These are phyloP conservation scores for Stagonosporopsis cucurbitacearum DNA, from an alignment of 2,329 filamentous ascomycete species.

Conservation along the genomic window DNA sequence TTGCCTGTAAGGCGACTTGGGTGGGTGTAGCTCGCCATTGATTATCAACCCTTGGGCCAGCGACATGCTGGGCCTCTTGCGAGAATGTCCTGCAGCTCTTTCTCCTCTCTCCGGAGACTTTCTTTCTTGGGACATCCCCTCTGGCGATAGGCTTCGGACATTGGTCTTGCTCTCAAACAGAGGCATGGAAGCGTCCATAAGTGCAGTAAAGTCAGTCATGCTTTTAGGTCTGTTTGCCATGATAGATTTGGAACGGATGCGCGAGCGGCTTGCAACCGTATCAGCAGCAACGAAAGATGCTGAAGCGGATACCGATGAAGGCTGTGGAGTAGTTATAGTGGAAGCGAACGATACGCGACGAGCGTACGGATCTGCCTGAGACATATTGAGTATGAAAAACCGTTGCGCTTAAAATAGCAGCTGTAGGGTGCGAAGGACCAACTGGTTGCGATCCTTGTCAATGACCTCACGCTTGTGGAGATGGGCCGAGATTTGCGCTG, in stretches of 20 bases:
- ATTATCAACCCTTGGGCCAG: constrained; percentile 48
- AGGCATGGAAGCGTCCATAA: constrained; percentile 40
- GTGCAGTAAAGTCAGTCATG: constrained; percentile 44
- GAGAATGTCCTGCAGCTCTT: constrained; percentile 18
- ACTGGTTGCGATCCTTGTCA: constrained; percentile 41
- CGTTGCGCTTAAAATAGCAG: constrained; percentile 22
- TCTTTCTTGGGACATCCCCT: constrained; percentile 33
- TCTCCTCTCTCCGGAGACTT: constrained; percentile 29
- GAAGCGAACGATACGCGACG: constrained; percentile 20
- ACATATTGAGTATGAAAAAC: constrained; percentile 15
- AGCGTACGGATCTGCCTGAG: constrained; percentile 5
- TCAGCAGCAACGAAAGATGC: constrained; percentile 2
- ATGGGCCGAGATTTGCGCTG: constrained; percentile 15
- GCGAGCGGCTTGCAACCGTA: constrained; percentile 9
- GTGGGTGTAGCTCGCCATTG: constrained; percentile 34
- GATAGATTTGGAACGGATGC: constrained; percentile 11
- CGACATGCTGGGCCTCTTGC: constrained; percentile 44
- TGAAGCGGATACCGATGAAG: background rate
- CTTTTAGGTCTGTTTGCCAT: constrained; percentile 35
- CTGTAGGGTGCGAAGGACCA: constrained; percentile 22
- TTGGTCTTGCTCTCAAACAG: constrained; percentile 34
- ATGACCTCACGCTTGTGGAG: constrained; percentile 42
- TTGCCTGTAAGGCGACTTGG: constrained; percentile 28
- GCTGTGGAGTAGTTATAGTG: constrained; percentile 5
- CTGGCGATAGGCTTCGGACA: constrained; percentile 30